Base-by-base conservation (phyloP, 2,329 filamentous ascomycete species). In the Cercospora zeae-maydis region DNA sequence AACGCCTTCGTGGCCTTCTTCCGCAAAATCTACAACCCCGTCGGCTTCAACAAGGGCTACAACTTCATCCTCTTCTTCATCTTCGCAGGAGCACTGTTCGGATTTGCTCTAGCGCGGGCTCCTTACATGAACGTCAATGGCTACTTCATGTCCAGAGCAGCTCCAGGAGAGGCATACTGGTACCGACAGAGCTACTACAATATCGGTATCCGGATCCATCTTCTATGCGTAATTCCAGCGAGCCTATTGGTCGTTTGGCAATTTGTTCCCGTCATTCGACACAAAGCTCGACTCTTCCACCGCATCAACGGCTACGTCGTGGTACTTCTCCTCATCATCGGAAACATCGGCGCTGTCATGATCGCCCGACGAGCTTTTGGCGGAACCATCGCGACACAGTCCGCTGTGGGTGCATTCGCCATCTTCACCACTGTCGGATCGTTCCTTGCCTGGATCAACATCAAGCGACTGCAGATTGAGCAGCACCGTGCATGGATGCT, bases 401-500 rank as follows among this genome's bases (percentile, higher is more conserved):
- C 74, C 0, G 78, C 70, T 1, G 71, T 81, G 0, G 80, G 80
- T 0, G 58, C 79, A 0, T 69, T 84, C 0, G 79, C 74, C 1
- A 76, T 84, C 31, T 69, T 79, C 8, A 83, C 83, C 1, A 72
- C 81, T 0, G 66, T 72, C 1, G 77, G 78, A 9, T 71, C 84
- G 24, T 64, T 70, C 0, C 63, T 87, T 47, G 82, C 84, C 1
- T 81, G 80, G 33, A 76, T 82, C 70, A 86, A 86, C 65, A 81
- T 88, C 72, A 86, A 84, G 71, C 75, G 78, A 1, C 73, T 87
- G 1, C 85, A 87, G 69, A 84, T 89, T 54, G 84, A 87, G 33
- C 81, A 87, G 68, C 86, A 88, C 64, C 79, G 86, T 1, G 83
- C 83, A 2, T 88, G 85, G 85, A 88, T 88, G 85, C 69, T 88